A percentile compares a stretch with the other conserved stretches of the same genome.
Evolutionary conservation across 768 basidiomycete species (phyloP).

Genomic region (Mycena albidolilacea): DNA sequence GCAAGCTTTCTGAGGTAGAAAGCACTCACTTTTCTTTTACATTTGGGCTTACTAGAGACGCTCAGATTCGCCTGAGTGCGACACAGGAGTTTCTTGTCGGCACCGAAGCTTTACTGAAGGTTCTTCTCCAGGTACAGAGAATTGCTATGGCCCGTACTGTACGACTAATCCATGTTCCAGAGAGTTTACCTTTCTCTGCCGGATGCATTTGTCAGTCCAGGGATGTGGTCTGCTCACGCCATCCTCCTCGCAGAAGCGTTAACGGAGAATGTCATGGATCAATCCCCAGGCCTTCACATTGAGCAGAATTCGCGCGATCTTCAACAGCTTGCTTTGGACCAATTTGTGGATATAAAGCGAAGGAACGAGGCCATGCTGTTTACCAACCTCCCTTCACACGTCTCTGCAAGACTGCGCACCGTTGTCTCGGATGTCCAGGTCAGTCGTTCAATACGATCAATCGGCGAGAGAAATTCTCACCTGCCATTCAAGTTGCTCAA

Average conservation of each 20-base stretch:
- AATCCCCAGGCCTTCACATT: conserved; percentile 49
- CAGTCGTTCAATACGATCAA: conserved; percentile 26
- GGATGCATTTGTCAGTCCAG: conserved; percentile 82
- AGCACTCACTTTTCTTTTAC: not conserved
- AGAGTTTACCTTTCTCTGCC: conserved; percentile 79
- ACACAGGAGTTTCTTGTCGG: conserved; percentile 70
- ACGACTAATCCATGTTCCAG: conserved; percentile 52
- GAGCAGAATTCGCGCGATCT: conserved; percentile 60
- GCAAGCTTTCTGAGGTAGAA: conserved; percentile 75
- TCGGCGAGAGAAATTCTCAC: conserved; percentile 3
- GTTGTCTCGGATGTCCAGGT: conserved; percentile 71
- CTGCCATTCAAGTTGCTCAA: conserved; percentile 72
- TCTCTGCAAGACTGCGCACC: conserved; percentile 71
- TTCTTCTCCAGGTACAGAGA: conserved; percentile 74
- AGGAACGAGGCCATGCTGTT: conserved; percentile 90
- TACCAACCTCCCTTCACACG: conserved; percentile 72
- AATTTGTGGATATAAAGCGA: conserved; percentile 77
- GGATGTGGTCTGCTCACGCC: conserved; percentile 73
- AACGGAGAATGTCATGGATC: conserved; percentile 54
- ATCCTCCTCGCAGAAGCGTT: conserved; percentile 64
- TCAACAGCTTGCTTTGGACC: conserved; percentile 66
- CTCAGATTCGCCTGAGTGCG: conserved; percentile 68
- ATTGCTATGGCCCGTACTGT: not conserved
- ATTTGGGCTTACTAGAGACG: not conserved
- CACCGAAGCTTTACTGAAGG: conserved; percentile 67